These are phyloP conservation scores for Magnusiomyces ingens DNA, from an alignment of 1,139 yeast species.

Conservation along the genomic window DNA sequence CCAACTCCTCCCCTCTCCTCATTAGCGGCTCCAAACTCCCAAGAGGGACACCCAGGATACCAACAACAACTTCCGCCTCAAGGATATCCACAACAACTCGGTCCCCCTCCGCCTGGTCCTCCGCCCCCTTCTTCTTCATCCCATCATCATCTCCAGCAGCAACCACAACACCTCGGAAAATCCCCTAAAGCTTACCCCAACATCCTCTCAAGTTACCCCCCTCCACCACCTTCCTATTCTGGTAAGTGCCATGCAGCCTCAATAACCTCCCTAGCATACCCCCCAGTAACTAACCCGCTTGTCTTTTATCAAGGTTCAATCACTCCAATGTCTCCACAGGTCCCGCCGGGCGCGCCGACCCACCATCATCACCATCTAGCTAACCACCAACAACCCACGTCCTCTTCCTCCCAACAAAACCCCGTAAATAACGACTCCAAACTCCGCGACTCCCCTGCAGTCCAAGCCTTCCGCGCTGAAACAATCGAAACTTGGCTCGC, in stretches of 20 bases:
- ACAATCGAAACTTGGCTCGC: constrained; percentile 93
- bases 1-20: constrained; percentile 5
- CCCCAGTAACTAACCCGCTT: background rate
- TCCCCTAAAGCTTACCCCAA: constrained; percentile 3
- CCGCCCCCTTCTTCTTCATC: constrained; percentile 29
- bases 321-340: constrained; percentile 3
- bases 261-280: no score
- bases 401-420: constrained; percentile 4
- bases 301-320: background rate
- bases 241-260: no score
- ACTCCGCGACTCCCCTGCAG: constrained; percentile 38
- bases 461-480: constrained; percentile 38
- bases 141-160: constrained; percentile 9
- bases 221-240: background rate
- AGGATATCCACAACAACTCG: constrained; percentile 8
- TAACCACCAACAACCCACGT: constrained; percentile 1
- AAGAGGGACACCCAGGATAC: no score
- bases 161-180: background rate
- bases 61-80: background rate
- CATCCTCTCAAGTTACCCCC: background rate
- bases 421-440: constrained; percentile 1
- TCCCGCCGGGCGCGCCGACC: background rate
- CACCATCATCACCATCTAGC: background rate
- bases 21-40: background rate
- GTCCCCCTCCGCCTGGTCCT: constrained; percentile 19